Conservation (phyloP, 1,139 yeast genomes). For the Candida sojae region DNA sequence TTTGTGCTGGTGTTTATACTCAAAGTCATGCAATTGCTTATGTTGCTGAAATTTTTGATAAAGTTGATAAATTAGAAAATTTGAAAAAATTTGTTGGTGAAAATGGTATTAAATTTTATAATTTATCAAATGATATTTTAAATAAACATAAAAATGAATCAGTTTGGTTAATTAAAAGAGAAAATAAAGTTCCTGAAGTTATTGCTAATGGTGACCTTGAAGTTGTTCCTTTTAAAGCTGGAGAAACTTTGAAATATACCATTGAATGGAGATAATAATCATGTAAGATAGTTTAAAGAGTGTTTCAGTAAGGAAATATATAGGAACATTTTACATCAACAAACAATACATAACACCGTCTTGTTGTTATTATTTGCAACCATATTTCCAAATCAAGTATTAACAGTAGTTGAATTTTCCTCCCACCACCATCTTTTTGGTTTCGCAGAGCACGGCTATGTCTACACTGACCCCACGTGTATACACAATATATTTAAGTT, state of each 20-base stretch:
- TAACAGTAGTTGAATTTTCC: no score
- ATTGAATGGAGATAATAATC: constrained; percentile 61
- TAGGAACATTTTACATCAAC: no score
- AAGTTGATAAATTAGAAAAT: constrained; percentile 59
- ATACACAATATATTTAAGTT: no score
- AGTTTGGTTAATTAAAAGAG: constrained; percentile 47
- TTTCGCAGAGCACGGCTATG: no score
- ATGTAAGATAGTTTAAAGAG: no score
- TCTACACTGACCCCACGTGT: no score
- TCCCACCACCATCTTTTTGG: no score
- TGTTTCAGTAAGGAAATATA: no score
- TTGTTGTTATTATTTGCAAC: no score
- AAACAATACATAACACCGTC: no score
- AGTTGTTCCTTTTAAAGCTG: constrained; percentile 92
- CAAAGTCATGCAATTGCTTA: constrained; percentile 83
- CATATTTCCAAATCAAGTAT: no score
- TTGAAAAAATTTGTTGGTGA: constrained; percentile 75
- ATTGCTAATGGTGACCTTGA: constrained; percentile 49
- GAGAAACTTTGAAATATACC: constrained; percentile 72
- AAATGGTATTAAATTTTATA: constrained; percentile 73
- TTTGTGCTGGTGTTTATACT: constrained; percentile 96
- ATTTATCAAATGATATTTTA: constrained; percentile 34
- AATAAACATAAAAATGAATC: constrained; percentile 45
- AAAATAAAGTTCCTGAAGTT: constrained; percentile 58
- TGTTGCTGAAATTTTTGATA: constrained; percentile 83